phyloP scores from a whole-genome alignment of 768 basidiomycete species.

The Mycena galopus region DNA sequence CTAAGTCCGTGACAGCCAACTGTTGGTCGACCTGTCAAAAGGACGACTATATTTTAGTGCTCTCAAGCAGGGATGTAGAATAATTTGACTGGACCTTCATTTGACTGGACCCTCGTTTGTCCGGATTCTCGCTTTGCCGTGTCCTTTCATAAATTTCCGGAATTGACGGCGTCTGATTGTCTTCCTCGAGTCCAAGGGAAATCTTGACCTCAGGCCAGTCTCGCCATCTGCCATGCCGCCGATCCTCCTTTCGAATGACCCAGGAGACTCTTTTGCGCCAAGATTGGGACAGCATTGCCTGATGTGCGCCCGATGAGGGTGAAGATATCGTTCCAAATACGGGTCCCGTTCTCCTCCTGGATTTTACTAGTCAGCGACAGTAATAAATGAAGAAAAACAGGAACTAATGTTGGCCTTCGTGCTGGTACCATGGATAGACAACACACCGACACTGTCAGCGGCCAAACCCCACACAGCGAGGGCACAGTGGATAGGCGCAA shows the following conservation, averaged over 20 bases:
- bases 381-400: neutral
- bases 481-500: slow-evolving; percentile 94
- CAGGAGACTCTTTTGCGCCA: slow-evolving; percentile 97
- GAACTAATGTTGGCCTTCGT: slow-evolving; percentile 80
- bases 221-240: slow-evolving; percentile 97
- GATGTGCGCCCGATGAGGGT: slow-evolving; percentile 88
- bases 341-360: slow-evolving; percentile 96
- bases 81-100: too few species aligned
- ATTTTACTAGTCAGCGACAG: slow-evolving; percentile 27
- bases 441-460: slow-evolving; percentile 91
- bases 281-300: slow-evolving; percentile 95
- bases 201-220: too few species aligned
- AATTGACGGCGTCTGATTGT: too few species aligned
- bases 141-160: too few species aligned
- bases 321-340: slow-evolving; percentile 97
- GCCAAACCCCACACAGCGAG: slow-evolving; percentile 97
- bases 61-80: too few species aligned
- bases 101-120: too few species aligned
- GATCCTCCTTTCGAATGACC: slow-evolving; percentile 99
- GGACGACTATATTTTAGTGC: too few species aligned
- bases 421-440: slow-evolving; percentile 92
- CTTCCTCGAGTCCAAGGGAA: too few species aligned
- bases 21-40: too few species aligned
- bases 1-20: too few species aligned
- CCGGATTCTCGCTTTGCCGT: too few species aligned